Evolutionary conservation across 768 basidiomycete species (phyloP).

Genomic region (Termitomyces sp.): DNA sequence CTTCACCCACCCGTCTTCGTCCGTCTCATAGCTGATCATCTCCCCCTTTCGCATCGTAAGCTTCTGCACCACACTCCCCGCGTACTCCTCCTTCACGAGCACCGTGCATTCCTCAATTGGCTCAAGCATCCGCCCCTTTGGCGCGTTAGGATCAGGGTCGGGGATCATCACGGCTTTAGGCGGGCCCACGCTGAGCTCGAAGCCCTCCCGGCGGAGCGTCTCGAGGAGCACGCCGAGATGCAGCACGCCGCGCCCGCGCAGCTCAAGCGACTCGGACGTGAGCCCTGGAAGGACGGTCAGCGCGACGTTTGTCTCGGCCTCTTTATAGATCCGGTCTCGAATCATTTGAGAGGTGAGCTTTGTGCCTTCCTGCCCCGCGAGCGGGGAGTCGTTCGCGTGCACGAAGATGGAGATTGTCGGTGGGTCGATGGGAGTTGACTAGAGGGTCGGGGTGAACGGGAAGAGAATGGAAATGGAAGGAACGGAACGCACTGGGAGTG

Average conservation of each 20-base stretch:
- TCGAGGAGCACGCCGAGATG: conserved; percentile 53
- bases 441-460: not conserved
- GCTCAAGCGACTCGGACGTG: conserved; percentile 48
- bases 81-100: conserved; percentile 45
- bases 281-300: conserved; percentile 49
- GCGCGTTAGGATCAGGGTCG: conserved; percentile 31
- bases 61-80: conserved; percentile 48
- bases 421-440: conserved; percentile 48
- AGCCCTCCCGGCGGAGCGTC: conserved; percentile 48
- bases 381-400: conserved; percentile 47
- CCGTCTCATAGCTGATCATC: conserved; percentile 46
- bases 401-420: conserved; percentile 50
- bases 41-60: conserved; percentile 50
- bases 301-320: conserved; percentile 52
- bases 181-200: conserved; percentile 44
- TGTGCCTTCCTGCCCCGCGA: conserved; percentile 39
- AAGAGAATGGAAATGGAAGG: not conserved
- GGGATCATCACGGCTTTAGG: conserved; percentile 52
- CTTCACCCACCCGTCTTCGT: conserved; percentile 46
- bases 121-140: conserved; percentile 37
- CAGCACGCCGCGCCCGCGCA: conserved; percentile 47
- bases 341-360: conserved; percentile 47
- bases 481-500: conserved; percentile 33
- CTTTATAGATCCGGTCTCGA: conserved; percentile 46
- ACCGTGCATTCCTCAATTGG: conserved; percentile 48